Evolutionary conservation across 2,329 filamentous ascomycete species (phyloP).

Genomic region (Raffaelea arxii): DNA sequence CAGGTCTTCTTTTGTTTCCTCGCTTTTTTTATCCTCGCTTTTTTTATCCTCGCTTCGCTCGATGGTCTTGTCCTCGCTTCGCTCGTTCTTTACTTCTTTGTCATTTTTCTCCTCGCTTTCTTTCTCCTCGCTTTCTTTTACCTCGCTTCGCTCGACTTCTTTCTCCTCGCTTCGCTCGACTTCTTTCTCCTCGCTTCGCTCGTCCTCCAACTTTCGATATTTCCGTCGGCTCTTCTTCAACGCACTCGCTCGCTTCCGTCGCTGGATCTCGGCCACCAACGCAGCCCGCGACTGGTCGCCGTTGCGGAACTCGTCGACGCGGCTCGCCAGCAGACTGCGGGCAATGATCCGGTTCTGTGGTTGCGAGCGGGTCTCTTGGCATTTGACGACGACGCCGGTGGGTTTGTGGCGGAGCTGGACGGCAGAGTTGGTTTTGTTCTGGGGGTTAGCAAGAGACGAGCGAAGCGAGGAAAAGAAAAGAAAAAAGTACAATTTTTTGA

Average conservation of each 20-base stretch:
- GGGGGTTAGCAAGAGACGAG: constrained; percentile 2
- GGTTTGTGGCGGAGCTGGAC: constrained; percentile 87
- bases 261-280: constrained; percentile 52
- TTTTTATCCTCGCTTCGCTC: no score
- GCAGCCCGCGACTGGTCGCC: constrained; percentile 59
- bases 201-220: constrained; percentile 46
- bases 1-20: no score
- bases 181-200: constrained; percentile 12
- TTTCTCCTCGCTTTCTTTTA: no score
- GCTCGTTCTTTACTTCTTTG: no score
- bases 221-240: constrained; percentile 78
- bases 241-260: constrained; percentile 63
- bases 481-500: constrained; percentile 70
- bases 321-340: constrained; percentile 64
- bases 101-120: no score
- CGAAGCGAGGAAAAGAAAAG: neutral
- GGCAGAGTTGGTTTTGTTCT: constrained; percentile 95
- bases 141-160: constrained; percentile 2
- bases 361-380: constrained; percentile 79
- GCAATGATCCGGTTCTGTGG: constrained; percentile 83
- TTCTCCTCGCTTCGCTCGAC: neutral
- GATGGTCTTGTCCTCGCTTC: no score
- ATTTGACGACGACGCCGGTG: constrained; percentile 89
- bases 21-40: no score
- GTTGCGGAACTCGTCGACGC: constrained; percentile 61